Evolutionary conservation across 2,329 filamentous ascomycete genomes (phyloP), one percentile per base, ranked within the genome.

Genomic region (Colletotrichum costaricense): DNA sequence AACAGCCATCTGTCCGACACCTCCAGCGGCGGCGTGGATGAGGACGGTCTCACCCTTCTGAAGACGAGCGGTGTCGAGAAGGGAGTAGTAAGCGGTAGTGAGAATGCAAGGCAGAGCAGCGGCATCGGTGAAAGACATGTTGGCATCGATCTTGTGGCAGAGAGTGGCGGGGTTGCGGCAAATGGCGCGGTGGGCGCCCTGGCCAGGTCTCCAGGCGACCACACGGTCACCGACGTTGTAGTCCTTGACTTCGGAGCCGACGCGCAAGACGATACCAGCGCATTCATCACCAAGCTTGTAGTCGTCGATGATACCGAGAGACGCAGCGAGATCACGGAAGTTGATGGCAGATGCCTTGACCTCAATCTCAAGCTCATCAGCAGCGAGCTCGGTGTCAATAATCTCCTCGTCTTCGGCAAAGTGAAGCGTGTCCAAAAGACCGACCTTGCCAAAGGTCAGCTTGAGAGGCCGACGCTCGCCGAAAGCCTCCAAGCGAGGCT

Each of bases 1-100:
- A 26, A 85, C 81, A 54, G 82, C 83, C 1, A 81, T 81, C 71
- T 84, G 83, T 1, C 83, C 84, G 3, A 84, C 80, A 24, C 79
- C 81, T 0, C 81, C 83, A 4, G 81, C 78, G 0, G 81, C 84
- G 1, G 79, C 79, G 63, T 85, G 84, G 33, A 86, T 81, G 5
- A 86, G 78, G 6, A 86, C 78, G 2, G 74, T 80, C 65, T 86
- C 81, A 1, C 82, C 82, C 0, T 79, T 76, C 9, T 78, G 73
- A 0, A 88, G 77, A 0, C 81, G 78, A 4, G 60, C 52, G 22
- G 54, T 35, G 33, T 67, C 33, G 4, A 28, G 14, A 3, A 67
- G 16, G 22, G 54, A 42, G 78, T 79, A 78, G 55, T 77, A 76
- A 4, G 79, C 80, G 4, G 82, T 82, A 16, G 67, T 60, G 49